phyloP scores from a whole-genome alignment of 257 asterid genomes.

The Ilex asprella region DNA sequence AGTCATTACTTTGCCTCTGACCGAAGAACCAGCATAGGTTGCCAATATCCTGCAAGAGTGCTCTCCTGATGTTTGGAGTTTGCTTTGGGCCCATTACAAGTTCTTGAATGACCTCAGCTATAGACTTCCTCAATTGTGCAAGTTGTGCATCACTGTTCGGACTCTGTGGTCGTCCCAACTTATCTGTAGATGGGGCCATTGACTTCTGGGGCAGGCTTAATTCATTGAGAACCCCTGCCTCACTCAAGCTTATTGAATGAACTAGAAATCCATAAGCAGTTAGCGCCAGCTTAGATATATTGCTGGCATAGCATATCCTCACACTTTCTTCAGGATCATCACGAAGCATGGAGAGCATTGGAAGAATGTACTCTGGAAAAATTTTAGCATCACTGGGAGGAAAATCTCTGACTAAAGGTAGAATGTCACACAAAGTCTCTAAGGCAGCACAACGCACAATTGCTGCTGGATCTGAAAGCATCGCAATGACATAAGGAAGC shows the following conservation, averaged over 20 bases:
- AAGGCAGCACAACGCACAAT: slow-evolving; percentile 97
- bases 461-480: slow-evolving; percentile 96
- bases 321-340: slow-evolving; percentile 99
- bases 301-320: slow-evolving; percentile 94
- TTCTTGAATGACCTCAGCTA: slow-evolving; percentile 97
- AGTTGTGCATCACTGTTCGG: slow-evolving; percentile 72
- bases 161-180: slow-evolving; percentile 40
- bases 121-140: slow-evolving; percentile 80
- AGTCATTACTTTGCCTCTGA: slow-evolving; percentile 96
- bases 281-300: slow-evolving; percentile 84
- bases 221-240: slow-evolving; percentile 96
- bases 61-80: slow-evolving; percentile 98
- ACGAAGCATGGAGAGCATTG: slow-evolving; percentile 98
- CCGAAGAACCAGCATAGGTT: slow-evolving; percentile 99
- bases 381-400: slow-evolving; percentile 99
- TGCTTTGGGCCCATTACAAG: slow-evolving; percentile 99
- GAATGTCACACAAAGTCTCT: slow-evolving; percentile 93
- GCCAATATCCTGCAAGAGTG: slow-evolving; percentile 94
- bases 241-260: slow-evolving; percentile 94
- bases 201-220: slow-evolving; percentile 54
- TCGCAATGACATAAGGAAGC: slow-evolving; percentile 93
- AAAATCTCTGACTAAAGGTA: slow-evolving; percentile 89
- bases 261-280: slow-evolving; percentile 94
- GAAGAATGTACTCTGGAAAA: slow-evolving; percentile 95
- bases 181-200: slow-evolving; percentile 30